A percentile compares a stretch with the other conserved stretches of the same genome.
These are phyloP conservation scores for Microascus cirrosus DNA, from an alignment of 2,329 filamentous ascomycete species.

Conservation along the genomic window DNA sequence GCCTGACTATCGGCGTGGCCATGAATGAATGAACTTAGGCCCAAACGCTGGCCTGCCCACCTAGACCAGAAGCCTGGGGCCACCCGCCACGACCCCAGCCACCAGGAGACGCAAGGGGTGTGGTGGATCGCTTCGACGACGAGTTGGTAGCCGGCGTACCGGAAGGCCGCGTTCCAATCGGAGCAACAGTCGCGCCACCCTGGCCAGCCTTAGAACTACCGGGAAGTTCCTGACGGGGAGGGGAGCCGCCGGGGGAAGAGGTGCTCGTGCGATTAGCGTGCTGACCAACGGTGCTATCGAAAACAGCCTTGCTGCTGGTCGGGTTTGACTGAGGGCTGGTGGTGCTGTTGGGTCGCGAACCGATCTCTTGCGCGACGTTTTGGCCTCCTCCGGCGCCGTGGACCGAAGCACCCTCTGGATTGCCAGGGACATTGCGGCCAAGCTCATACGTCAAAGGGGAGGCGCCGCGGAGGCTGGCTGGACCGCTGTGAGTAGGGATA, in stretches of 20 bases:
- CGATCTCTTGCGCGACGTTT: constrained; percentile 25
- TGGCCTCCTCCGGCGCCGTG: constrained; percentile 27
- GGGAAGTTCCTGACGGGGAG: constrained; percentile 55
- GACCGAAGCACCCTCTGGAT: constrained; percentile 25
- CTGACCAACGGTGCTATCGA: constrained; percentile 46
- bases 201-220: constrained; percentile 41
- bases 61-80: constrained; percentile 71
- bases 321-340: constrained; percentile 68
- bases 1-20: neutral
- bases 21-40: constrained; percentile 42
- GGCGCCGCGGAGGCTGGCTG: constrained; percentile 57
- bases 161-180: constrained; percentile 82
- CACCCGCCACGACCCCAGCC: constrained; percentile 79
- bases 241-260: constrained; percentile 72
- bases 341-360: constrained; percentile 63
- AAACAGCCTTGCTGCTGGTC: constrained; percentile 43
- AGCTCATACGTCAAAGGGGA: constrained; percentile 66
- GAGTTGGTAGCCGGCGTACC: constrained; percentile 39
- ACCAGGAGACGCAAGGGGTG: constrained; percentile 79
- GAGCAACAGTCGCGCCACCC: constrained; percentile 58
- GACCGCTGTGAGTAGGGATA: constrained; percentile 53
- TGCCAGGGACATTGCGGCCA: constrained; percentile 26
- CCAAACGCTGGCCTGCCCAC: constrained; percentile 90
- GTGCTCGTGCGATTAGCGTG: constrained; percentile 69
- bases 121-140: constrained; percentile 68